phyloP scores from a whole-genome alignment of 2,329 filamentous ascomycete species.

The Aspergillus novofumigatus region DNA sequence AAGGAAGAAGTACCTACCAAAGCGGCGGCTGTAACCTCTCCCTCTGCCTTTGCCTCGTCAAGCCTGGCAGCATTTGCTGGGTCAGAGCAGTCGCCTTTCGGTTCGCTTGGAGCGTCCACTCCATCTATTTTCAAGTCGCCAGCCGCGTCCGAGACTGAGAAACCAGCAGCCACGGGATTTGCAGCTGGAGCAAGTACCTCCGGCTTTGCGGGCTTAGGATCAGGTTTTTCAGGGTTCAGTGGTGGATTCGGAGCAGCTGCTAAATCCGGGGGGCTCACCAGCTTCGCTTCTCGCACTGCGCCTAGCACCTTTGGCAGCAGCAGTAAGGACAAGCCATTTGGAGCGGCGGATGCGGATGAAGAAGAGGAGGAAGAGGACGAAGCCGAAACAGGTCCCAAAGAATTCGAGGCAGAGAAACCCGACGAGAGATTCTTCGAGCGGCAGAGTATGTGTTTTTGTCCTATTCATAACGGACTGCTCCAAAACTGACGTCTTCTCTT shows the following conservation, averaged over 20 bases:
- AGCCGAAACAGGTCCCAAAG: conserved; percentile 41
- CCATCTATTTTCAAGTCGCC: conserved; percentile 41
- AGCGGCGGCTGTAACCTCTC: conserved; percentile 44
- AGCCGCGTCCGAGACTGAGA: conserved; percentile 16
- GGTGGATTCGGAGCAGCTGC: conserved; percentile 49
- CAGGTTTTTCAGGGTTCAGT: conserved; percentile 35
- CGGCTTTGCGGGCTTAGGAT: conserved; percentile 37
- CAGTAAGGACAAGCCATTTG: conserved; percentile 61
- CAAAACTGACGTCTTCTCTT: conserved; percentile 22
- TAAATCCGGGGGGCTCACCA: conserved; percentile 50
- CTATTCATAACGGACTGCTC: neutral
- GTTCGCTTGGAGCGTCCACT: conserved; percentile 47
- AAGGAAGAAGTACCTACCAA: conserved; percentile 19
- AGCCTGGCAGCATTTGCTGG: conserved; percentile 64
- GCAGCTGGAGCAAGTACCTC: conserved; percentile 29
- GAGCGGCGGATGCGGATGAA: conserved; percentile 56
- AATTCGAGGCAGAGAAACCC: conserved; percentile 48
- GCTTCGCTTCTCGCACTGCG: conserved; percentile 64
- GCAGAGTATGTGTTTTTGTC: conserved; percentile 54
- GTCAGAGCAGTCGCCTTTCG: conserved; percentile 61
- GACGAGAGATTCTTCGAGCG: conserved; percentile 52
- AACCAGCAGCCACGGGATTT: conserved; percentile 26
- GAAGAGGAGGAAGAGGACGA: conserved; percentile 50
- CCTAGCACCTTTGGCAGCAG: conserved; percentile 38
- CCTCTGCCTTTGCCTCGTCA: conserved; percentile 64